Evolutionary conservation across 768 basidiomycete species (phyloP), one percentile per base, ranked within the genome.

Genomic region (Boletus reticuloceps): DNA sequence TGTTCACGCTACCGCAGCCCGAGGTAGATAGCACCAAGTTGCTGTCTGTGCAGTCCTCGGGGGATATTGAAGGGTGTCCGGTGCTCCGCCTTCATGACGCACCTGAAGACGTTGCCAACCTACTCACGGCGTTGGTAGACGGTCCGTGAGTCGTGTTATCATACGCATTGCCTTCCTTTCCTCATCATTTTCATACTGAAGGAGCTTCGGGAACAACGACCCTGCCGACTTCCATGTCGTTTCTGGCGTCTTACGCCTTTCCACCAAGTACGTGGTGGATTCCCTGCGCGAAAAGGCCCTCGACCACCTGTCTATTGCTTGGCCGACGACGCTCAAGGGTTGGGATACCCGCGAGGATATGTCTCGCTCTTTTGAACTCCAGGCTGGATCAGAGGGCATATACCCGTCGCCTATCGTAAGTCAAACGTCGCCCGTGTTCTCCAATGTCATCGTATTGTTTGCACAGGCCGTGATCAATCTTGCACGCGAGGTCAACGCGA

Each of bases 201-300:
- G 88, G 22, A 77, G 69, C 31, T 88, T 89, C 58, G 85, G 86
- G 2, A 78, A 82, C 65, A 91, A 91, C 54, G 82, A 81, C 61
- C 76, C 77, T 44, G 76, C 79, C 2, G 89, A 91, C 66, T 91
- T 90, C 65, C 77, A 76, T 0, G 74, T 81, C 6, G 85, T 88
- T 6, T 83, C 89, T 7, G 89, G 89, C 8, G 77, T 91, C 46
- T 77, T 91, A 29, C 84, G 89, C 3, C 72, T 91, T 14, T 78
- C 89, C 10, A 86, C 82, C 6, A 91, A 91, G 64, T 91, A 91
- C 58, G 75, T 86, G n/a, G 78, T 90, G 37, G 89, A 91, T 58
- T 77, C 79, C 5, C 69, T 91, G 51, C 83, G 87, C 36, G 72
- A 73, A 36, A 85, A 83, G 65, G 85, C 86, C 16, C 73, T 90